A percentile compares a stretch with the other conserved stretches of the same genome.
These are phyloP conservation scores for Lunasporangiospora selenospora DNA, from an alignment of 192 early-diverging fungal species.

Conservation along the genomic window DNA sequence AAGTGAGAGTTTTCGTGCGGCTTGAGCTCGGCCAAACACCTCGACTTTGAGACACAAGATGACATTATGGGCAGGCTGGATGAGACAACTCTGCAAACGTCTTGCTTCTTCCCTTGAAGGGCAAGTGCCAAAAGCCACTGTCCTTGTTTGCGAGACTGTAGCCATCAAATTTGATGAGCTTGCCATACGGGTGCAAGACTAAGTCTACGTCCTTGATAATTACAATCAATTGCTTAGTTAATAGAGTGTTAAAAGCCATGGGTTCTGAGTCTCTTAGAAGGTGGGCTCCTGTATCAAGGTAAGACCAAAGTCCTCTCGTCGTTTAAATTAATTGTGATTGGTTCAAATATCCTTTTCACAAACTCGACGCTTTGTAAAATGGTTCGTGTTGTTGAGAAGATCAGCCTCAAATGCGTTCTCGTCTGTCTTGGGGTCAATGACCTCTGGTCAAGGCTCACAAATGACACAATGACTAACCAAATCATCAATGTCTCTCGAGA, in stretches of 20 bases:
- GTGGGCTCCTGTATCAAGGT: not conserved
- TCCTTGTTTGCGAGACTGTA: not conserved
- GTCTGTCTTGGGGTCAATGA: not conserved
- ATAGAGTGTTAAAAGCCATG: not conserved
- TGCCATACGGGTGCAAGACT: not conserved
- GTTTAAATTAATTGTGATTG: not conserved
- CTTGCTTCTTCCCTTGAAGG: not conserved
- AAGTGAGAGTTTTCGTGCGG: no score
- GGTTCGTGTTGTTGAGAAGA: not conserved
- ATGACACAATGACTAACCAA: not conserved
- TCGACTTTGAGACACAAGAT: no score
- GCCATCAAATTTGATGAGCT: not conserved
- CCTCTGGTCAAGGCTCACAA: not conserved
- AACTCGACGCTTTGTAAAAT: conserved; percentile 26
- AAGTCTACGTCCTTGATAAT: not conserved
- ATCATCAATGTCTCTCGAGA: not conserved
- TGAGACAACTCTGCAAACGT: not conserved
- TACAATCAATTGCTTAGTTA: not conserved
- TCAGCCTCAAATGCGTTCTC: not conserved
- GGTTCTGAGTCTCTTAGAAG: not conserved
- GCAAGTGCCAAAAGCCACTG: not conserved
- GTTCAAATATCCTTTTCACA: conserved; percentile 20
- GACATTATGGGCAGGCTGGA: not conserved
- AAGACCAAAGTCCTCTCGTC: not conserved
- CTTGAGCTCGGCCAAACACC: no score